These are phyloP conservation scores for Galeopsis tetrahit DNA, from an alignment of 257 asterid species.

Conservation along the genomic window DNA sequence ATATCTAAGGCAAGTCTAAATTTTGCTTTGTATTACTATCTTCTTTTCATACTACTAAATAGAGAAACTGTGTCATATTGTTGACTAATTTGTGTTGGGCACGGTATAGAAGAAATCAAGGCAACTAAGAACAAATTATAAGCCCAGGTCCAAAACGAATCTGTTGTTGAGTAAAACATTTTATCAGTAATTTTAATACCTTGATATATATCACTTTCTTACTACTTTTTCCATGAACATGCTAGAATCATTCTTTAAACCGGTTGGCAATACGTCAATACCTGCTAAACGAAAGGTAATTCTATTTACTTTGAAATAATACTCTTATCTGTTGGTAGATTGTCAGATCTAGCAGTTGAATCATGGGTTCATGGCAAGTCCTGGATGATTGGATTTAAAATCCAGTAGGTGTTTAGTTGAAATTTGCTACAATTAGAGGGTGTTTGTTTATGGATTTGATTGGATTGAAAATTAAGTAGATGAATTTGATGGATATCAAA, in stretches of 20 bases:
- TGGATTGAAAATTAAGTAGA: too few species aligned
- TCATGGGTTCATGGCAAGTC: neutral
- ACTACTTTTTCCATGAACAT: slow-evolving; percentile 48
- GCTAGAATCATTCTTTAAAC: slow-evolving; percentile 93
- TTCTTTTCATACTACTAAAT: slow-evolving; percentile 1
- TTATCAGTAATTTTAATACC: slow-evolving; percentile 18
- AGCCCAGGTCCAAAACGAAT: slow-evolving; percentile 84
- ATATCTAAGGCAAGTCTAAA: slow-evolving; percentile 63
- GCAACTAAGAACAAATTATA: slow-evolving; percentile 86
- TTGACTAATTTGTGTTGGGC: slow-evolving; percentile 37
- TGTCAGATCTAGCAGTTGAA: neutral
- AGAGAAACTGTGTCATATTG: slow-evolving; percentile 18
- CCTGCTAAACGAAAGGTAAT: slow-evolving; percentile 86
- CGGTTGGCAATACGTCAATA: slow-evolving; percentile 66
- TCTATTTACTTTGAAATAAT: neutral
- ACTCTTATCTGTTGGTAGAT: neutral
- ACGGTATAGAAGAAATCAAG: slow-evolving; percentile 97
- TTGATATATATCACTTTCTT: slow-evolving; percentile 24
- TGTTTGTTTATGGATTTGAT: too few species aligned
- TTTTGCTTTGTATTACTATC: slow-evolving; percentile 28
- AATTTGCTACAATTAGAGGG: neutral
- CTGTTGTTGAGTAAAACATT: slow-evolving; percentile 21
- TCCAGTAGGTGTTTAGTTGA: neutral
- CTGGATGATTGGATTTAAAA: neutral
- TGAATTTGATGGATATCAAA: too few species aligned